Percentiles rank a stretch among this genome's conserved stretches.
These are phyloP conservation scores for Plenodomus lindquistii DNA, from an alignment of 2,329 filamentous ascomycete species.

Conservation along the genomic window DNA sequence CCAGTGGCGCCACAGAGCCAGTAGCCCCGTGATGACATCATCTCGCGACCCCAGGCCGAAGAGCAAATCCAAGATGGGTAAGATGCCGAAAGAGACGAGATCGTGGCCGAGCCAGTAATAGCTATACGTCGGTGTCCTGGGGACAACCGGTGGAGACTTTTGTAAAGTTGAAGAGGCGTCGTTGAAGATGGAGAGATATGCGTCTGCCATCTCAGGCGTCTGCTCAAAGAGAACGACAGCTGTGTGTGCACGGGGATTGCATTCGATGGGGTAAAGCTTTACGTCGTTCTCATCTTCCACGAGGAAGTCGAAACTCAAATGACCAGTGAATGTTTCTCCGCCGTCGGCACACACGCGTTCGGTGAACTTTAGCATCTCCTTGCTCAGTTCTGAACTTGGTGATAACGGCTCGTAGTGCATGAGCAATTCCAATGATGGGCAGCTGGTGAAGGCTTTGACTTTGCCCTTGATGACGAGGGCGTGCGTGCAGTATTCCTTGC, in stretches of 20 bases:
- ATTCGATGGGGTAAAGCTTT: slow-evolving; percentile 68
- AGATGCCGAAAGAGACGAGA: slow-evolving; percentile 55
- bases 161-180: slow-evolving; percentile 9
- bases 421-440: slow-evolving; percentile 63
- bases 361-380: slow-evolving; percentile 69
- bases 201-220: slow-evolving; percentile 31
- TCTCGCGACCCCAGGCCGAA: slow-evolving; percentile 18
- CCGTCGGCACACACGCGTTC: slow-evolving; percentile 57
- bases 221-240: slow-evolving; percentile 64
- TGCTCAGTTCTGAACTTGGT: slow-evolving; percentile 56
- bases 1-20: slow-evolving; percentile 48
- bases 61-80: slow-evolving; percentile 36
- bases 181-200: slow-evolving; percentile 32
- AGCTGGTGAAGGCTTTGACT: slow-evolving; percentile 69
- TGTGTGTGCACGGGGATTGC: slow-evolving; percentile 71
- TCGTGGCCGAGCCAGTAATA: slow-evolving; percentile 74
- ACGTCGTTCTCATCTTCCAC: slow-evolving; percentile 52
- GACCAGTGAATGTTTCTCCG: slow-evolving; percentile 63
- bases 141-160: slow-evolving; percentile 16
- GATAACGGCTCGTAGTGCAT: slow-evolving; percentile 70
- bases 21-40: slow-evolving; percentile 27
- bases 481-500: slow-evolving; percentile 73
- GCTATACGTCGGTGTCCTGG: slow-evolving; percentile 23
- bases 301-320: slow-evolving; percentile 73
- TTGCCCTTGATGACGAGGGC: slow-evolving; percentile 67